Conservation (phyloP, 345 rosid species). For the Mercurialis annua region DNA sequence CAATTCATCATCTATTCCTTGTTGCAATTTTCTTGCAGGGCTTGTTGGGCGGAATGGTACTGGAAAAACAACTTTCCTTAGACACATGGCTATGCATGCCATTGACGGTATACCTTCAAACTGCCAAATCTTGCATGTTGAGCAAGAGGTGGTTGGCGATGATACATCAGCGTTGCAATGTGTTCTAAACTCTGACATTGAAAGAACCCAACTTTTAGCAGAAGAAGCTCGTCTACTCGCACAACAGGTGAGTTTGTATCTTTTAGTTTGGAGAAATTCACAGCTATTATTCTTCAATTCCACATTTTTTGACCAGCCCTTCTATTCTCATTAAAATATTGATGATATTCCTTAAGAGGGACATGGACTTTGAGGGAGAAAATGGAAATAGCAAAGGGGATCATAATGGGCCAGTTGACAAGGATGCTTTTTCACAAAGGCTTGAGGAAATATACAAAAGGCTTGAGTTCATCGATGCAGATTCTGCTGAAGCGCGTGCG, state of each 20-base stretch:
- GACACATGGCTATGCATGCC: conserved; percentile 98
- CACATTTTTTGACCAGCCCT: background rate
- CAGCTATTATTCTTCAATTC: conserved; percentile 12
- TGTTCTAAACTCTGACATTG: conserved; percentile 86
- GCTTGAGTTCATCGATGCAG: conserved; percentile 85
- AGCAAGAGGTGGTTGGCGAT: conserved; percentile 98
- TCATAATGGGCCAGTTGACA: conserved; percentile 45
- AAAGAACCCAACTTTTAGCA: conserved; percentile 76
- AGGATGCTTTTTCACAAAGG: conserved; percentile 62
- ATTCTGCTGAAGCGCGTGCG: conserved; percentile 94
- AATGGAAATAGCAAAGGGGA: conserved; percentile 43
- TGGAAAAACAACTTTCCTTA: conserved; percentile 93
- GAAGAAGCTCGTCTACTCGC: conserved; percentile 73
- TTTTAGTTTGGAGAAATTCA: conserved; percentile 10
- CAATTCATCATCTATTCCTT: background rate
- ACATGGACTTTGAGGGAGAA: conserved; percentile 53
- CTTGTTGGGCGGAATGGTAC: conserved; percentile 99
- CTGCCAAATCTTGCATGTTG: conserved; percentile 96
- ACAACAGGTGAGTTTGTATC: conserved; percentile 50
- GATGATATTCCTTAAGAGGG: conserved; percentile 53
- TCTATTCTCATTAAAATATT: conserved; percentile 25
- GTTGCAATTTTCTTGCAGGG: conserved; percentile 42
- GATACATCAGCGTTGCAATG: conserved; percentile 84
- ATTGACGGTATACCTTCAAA: conserved; percentile 92
- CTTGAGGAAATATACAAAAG: conserved; percentile 91